A percentile compares a stretch with the other conserved stretches of the same genome.
Conservation (phyloP, 306 rosid species). For the Trichosanthes cucumerina region DNA sequence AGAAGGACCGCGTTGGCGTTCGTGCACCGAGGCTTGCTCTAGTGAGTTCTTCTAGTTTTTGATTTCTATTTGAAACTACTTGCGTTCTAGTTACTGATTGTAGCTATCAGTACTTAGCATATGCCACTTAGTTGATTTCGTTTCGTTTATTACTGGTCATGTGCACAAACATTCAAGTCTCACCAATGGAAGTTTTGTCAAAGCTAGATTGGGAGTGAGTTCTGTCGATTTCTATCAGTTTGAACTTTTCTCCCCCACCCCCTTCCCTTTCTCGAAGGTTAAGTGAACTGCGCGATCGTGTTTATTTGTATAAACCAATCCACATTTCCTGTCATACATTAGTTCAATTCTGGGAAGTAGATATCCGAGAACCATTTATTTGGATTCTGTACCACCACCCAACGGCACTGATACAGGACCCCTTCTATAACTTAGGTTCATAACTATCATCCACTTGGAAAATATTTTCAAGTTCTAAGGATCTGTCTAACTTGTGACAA, state of each 20-base stretch:
- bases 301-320: neutral
- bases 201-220: neutral
- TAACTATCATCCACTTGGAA: neutral
- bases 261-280: neutral
- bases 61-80: neutral
- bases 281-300: neutral
- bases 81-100: neutral
- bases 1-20: conserved; percentile 43
- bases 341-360: neutral
- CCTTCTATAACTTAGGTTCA: neutral
- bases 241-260: neutral
- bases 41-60: conserved; percentile 39
- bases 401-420: neutral
- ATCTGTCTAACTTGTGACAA: neutral
- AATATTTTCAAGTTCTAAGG: neutral
- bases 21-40: conserved; percentile 79
- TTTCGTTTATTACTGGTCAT: neutral
- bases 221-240: neutral
- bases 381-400: neutral
- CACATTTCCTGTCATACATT: neutral
- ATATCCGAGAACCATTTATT: neutral
- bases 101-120: neutral
- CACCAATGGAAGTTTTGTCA: neutral
- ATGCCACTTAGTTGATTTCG: neutral
- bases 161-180: neutral